Percentiles rank a stretch among this genome's conserved stretches.
Evolutionary conservation across 768 basidiomycete species (phyloP).

Genomic region (Leucogyrophana mollusca): DNA sequence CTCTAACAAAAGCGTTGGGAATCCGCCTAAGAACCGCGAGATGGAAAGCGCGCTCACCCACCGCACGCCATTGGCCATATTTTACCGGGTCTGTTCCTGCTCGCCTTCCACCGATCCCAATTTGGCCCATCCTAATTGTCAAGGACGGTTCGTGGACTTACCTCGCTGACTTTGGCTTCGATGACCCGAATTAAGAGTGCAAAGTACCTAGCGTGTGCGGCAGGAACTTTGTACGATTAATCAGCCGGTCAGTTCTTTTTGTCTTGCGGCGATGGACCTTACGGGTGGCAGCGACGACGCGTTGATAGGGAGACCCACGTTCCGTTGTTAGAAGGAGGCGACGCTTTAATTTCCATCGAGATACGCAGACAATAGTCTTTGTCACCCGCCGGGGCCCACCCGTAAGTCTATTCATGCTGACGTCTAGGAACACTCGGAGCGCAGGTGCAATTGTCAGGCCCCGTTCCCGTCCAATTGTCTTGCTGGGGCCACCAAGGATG

Average conservation of each 20-base stretch:
- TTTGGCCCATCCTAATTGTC: too few relatives aligned
- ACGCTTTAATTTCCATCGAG: not conserved
- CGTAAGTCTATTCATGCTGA: slow-evolving; percentile 5
- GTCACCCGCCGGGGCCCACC: slow-evolving; percentile 3
- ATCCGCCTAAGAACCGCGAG: too few relatives aligned
- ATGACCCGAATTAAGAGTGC: too few relatives aligned
- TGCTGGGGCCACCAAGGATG: not conserved
- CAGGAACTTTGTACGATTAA: not conserved
- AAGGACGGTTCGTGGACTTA: too few relatives aligned
- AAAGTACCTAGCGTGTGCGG: too few relatives aligned
- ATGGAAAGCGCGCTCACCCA: too few relatives aligned
- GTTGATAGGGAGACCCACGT: not conserved
- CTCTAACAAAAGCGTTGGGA: too few relatives aligned
- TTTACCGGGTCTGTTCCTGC: too few relatives aligned
- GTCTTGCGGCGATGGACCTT: slow-evolving; percentile 14
- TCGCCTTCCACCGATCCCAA: too few relatives aligned
- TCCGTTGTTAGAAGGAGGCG: not conserved
- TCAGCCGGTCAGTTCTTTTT: slow-evolving; percentile 13
- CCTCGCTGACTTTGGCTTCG: too few relatives aligned
- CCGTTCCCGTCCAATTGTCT: slow-evolving; percentile 14
- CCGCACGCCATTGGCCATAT: too few relatives aligned
- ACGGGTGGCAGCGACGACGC: slow-evolving; percentile 5
- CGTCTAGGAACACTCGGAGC: slow-evolving; percentile 1
- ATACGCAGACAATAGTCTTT: slow-evolving; percentile 18
- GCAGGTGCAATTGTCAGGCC: slow-evolving; percentile 2